phyloP scores from a whole-genome alignment of 1,284 basidiomycete species.

The Ustilago xerochloae region DNA sequence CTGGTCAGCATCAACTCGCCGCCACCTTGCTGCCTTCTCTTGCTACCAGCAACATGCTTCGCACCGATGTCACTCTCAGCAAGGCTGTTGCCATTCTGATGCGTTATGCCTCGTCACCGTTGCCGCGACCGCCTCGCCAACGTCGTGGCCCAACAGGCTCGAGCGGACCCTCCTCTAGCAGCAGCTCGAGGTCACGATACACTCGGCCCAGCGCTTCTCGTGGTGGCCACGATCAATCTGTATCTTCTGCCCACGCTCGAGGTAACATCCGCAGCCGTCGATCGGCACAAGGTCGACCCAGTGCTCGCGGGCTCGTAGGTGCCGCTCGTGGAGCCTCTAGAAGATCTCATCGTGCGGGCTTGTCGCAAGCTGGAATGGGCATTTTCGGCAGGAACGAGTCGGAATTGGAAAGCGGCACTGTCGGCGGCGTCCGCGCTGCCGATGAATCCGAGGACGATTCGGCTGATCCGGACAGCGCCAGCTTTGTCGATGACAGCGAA shows the following conservation, averaged over 20 bases:
- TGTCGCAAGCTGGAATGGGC: constrained; percentile 33
- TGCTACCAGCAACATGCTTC: constrained; percentile 44
- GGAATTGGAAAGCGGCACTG: constrained; percentile 50
- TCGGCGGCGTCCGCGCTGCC: constrained; percentile 51
- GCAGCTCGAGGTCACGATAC: constrained; percentile 12
- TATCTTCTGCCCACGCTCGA: constrained; percentile 3
- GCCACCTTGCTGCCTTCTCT: constrained; percentile 42
- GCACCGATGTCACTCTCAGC: constrained; percentile 59
- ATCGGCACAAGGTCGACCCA: not conserved
- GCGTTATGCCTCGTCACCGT: constrained; percentile 36
- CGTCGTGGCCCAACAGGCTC: constrained; percentile 12
- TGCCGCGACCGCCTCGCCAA: constrained; percentile 25
- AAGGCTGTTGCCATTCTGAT: constrained; percentile 55
- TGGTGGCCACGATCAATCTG: not conserved
- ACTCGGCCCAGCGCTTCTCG: not conserved
- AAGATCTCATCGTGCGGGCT: not conserved
- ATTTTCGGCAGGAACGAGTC: constrained; percentile 56
- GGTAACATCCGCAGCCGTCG: constrained; percentile 3
- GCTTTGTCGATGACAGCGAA: constrained; percentile 6
- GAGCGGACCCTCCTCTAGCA: constrained; percentile 9
- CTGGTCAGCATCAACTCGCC: constrained; percentile 4
- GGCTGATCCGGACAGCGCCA: not conserved
- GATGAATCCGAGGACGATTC: constrained; percentile 44
- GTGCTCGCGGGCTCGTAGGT: not conserved
- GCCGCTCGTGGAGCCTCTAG: not conserved